Conservation (phyloP, 352 stramenopile species). For the Phytophthora multivora region DNA sequence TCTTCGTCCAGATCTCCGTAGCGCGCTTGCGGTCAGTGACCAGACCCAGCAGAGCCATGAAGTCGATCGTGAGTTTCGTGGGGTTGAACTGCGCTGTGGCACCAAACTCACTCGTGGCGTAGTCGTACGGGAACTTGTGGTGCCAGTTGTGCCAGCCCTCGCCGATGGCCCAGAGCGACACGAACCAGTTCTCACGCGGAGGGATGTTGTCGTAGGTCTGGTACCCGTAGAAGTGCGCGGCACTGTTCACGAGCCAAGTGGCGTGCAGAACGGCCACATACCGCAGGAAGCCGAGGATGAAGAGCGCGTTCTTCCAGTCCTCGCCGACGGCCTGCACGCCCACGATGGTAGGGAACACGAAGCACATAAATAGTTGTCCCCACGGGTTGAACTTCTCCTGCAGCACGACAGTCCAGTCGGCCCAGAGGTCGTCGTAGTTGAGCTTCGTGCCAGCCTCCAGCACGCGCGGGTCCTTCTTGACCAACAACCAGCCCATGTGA, state of each 20-base stretch:
- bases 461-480: constrained; percentile 97
- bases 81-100: constrained; percentile 97
- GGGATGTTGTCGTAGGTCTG: constrained; percentile 97
- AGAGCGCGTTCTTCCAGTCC: constrained; percentile 96
- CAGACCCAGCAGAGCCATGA: constrained; percentile 90
- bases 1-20: constrained; percentile 94
- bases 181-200: constrained; percentile 97
- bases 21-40: constrained; percentile 95
- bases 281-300: constrained; percentile 94
- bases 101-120: constrained; percentile 97
- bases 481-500: constrained; percentile 98
- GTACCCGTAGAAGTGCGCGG: constrained; percentile 98
- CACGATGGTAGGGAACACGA: constrained; percentile 94
- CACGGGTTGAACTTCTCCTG: constrained; percentile 98
- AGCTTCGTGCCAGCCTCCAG: constrained; percentile 92
- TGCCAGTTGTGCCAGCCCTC: constrained; percentile 99
- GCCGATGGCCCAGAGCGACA: constrained; percentile 94
- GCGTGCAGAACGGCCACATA: constrained; percentile 96
- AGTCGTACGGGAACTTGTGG: constrained; percentile 99
- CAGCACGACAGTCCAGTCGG: constrained; percentile 94
- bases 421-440: constrained; percentile 97
- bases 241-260: constrained; percentile 99
- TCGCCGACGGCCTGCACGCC: constrained; percentile 89
- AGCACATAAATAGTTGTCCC: constrained; percentile 98
- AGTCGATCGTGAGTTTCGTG: constrained; percentile 97